Evolutionary conservation across 805 yeast species (phyloP).

Genomic region (Cyberlindnera mycetangii): DNA sequence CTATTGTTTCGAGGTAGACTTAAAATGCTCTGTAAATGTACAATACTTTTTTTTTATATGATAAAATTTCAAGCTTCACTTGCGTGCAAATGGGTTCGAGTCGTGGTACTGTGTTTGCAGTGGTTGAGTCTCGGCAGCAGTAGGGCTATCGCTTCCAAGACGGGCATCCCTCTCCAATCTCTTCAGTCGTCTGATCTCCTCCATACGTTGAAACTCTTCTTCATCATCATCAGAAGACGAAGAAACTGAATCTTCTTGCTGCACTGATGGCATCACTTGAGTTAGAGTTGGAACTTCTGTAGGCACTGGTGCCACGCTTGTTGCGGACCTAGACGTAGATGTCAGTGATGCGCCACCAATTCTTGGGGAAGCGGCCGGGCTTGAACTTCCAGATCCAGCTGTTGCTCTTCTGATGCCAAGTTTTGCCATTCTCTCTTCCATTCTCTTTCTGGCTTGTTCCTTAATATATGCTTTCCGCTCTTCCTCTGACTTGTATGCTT

Average conservation of each 20-base stretch:
- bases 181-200: constrained; percentile 39
- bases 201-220: constrained; percentile 45
- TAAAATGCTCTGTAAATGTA: background rate
- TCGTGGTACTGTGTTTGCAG: constrained; percentile 35
- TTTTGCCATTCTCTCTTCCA: constrained; percentile 66
- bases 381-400: constrained; percentile 16
- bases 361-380: constrained; percentile 7
- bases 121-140: constrained; percentile 45
- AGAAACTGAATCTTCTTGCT: constrained; percentile 5
- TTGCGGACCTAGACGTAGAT: background rate
- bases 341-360: background rate
- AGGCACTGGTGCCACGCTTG: background rate
- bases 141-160: constrained; percentile 37
- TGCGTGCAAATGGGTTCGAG: constrained; percentile 15
- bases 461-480: constrained; percentile 75
- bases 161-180: constrained; percentile 58
- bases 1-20: background rate
- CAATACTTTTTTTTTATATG: background rate
- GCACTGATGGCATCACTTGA: background rate
- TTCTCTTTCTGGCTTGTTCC: constrained; percentile 74
- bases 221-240: constrained; percentile 34
- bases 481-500: constrained; percentile 39
- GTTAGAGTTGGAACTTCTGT: background rate
- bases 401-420: constrained; percentile 59
- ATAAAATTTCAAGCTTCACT: no score